Evolutionary conservation across 176 grass and related monocot genomes (phyloP).

Genomic region (Aegilops sharonensis): DNA sequence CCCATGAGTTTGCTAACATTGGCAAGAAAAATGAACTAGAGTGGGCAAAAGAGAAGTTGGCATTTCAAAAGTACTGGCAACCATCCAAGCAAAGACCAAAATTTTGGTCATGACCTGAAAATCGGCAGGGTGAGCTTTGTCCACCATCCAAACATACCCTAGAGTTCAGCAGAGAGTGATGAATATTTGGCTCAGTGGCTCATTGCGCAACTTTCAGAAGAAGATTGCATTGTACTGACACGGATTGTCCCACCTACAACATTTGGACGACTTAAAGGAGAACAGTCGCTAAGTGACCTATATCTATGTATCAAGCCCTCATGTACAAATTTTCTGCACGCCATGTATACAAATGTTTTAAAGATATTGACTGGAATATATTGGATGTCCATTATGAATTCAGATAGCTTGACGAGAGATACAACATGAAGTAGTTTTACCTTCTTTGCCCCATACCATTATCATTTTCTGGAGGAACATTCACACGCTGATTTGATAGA

Average conservation of each 20-base stretch:
- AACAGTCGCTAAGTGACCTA: slow-evolving; percentile 5
- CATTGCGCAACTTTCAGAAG: not conserved
- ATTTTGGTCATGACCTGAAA: not conserved
- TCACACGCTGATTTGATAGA: slow-evolving; percentile 22
- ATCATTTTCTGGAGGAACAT: slow-evolving; percentile 31
- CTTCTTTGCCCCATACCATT: slow-evolving; percentile 53
- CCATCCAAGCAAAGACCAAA: not conserved
- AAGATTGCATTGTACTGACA: not conserved
- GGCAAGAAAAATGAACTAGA: not conserved
- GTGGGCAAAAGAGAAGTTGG: not conserved
- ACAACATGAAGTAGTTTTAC: slow-evolving; percentile 32
- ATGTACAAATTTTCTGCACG: not conserved
- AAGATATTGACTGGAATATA: not conserved
- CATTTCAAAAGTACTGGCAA: not conserved
- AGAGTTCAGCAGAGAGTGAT: not conserved
- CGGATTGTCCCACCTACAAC: not conserved
- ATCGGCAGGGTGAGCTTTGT: not conserved
- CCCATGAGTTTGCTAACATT: not conserved
- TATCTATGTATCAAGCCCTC: not conserved
- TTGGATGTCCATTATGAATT: not conserved
- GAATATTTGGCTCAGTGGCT: slow-evolving; percentile 1
- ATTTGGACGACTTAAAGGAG: not conserved
- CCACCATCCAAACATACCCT: not conserved
- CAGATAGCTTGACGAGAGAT: slow-evolving; percentile 21
- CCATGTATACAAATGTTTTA: slow-evolving; percentile 2